Conservation (phyloP, 2,329 filamentous ascomycete genomes). For the Ramichloridium luteum region DNA sequence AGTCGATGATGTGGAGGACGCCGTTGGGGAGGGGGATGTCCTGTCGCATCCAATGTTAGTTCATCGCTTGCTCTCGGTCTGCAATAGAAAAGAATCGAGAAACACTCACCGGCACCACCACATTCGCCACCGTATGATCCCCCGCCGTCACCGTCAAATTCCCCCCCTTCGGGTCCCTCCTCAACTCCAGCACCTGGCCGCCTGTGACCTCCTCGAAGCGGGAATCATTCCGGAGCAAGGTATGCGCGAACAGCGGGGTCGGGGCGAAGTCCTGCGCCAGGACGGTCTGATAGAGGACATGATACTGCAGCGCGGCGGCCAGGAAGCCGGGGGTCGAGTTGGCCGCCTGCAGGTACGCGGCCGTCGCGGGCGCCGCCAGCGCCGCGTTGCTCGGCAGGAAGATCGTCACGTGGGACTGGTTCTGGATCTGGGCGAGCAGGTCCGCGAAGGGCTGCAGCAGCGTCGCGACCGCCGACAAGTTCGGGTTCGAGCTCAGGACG, state of each 20-base stretch:
- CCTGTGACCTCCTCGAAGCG: slow-evolving; percentile 49
- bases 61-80: not conserved
- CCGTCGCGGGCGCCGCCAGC: slow-evolving; percentile 19
- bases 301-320: slow-evolving; percentile 43
- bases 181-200: slow-evolving; percentile 36
- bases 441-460: too few species aligned
- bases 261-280: slow-evolving; percentile 26
- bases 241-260: slow-evolving; percentile 34
- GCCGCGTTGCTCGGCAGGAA: slow-evolving; percentile 46
- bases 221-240: slow-evolving; percentile 37
- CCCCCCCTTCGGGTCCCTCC: slow-evolving; percentile 21
- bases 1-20: slow-evolving; percentile 36
- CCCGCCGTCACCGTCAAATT: slow-evolving; percentile 43
- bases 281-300: slow-evolving; percentile 45
- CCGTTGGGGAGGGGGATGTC: slow-evolving; percentile 22
- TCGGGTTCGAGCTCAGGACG: too few species aligned
- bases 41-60: too few species aligned
- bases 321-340: slow-evolving; percentile 26
- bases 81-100: not conserved
- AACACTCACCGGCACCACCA: slow-evolving; percentile 36
- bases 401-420: slow-evolving; percentile 47
- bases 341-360: too few species aligned
- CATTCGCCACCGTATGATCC: slow-evolving; percentile 36
- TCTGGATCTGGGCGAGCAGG: too few species aligned
- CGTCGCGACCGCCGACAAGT: too few species aligned